Percentiles rank a stretch among this genome's conserved stretches.
These are phyloP conservation scores for Candida bentonensis DNA, from an alignment of 805 yeast genomes.

Conservation along the genomic window DNA sequence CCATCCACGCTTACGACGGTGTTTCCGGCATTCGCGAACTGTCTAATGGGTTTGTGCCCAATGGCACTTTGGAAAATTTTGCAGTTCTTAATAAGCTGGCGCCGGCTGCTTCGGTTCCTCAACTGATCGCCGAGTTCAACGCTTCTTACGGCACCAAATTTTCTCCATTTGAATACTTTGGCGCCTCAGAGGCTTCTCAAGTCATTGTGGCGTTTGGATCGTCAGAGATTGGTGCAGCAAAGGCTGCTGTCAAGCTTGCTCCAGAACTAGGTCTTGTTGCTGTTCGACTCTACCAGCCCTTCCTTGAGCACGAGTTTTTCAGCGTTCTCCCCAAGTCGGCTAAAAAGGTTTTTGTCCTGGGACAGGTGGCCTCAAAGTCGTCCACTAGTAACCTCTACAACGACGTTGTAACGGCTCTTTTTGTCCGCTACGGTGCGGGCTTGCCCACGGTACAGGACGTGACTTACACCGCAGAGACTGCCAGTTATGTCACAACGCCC, in stretches of 20 bases:
- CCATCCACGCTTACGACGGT: slow-evolving; percentile 72
- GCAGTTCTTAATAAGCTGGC: slow-evolving; percentile 25
- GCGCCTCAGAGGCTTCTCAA: slow-evolving; percentile 45
- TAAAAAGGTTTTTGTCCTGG: slow-evolving; percentile 51
- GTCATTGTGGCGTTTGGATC: slow-evolving; percentile 80
- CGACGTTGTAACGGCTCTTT: slow-evolving; percentile 62
- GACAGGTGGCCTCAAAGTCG: slow-evolving; percentile 32
- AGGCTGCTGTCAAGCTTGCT: slow-evolving; percentile 26
- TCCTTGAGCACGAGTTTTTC: slow-evolving; percentile 48
- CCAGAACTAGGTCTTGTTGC: slow-evolving; percentile 49
- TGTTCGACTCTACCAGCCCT: slow-evolving; percentile 70
- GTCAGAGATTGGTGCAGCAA: slow-evolving; percentile 40
- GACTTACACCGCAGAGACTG: slow-evolving; percentile 9
- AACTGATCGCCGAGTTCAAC: slow-evolving; percentile 36
- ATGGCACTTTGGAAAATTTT: not conserved
- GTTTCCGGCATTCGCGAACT: slow-evolving; percentile 41
- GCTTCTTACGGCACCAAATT: slow-evolving; percentile 37
- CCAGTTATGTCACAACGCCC: slow-evolving; percentile 12
- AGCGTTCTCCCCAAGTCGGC: slow-evolving; percentile 43
- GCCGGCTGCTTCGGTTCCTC: slow-evolving; percentile 15
- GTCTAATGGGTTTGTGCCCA: slow-evolving; percentile 15
- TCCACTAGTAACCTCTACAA: slow-evolving; percentile 39
- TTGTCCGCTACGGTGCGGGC: slow-evolving; percentile 17
- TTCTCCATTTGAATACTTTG: slow-evolving; percentile 56
- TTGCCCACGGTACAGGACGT: slow-evolving; percentile 11